Base-by-base conservation (phyloP, 495 filamentous ascomycete species). In the Hyaloscypha hepaticicola region DNA sequence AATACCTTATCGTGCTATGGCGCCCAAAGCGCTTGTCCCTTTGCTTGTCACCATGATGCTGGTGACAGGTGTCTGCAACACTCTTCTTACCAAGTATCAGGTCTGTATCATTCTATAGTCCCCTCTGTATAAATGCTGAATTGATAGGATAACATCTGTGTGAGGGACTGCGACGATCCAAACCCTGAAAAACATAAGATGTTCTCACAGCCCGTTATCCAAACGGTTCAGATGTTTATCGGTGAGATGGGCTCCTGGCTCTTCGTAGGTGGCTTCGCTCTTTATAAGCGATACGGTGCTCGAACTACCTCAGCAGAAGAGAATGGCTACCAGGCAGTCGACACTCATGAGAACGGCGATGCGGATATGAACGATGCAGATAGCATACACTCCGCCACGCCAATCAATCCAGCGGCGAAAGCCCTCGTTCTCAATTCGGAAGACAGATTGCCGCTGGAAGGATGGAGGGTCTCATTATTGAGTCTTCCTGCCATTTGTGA, bases 171-270 rank as follows among this genome's bases (percentile, higher is more conserved):
- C 78, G 86, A 92, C 64, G 84, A 88, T 56, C 79, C 84, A 7
- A 77, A 96, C 74, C 86, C 86, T n/a, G 83, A 78, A 31, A 84
- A 87, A 58, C 84, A 86, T 25, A 67, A 80, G 33, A 79, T 80
- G 68, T 98, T 99, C 76, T 91, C 96, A 73, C 96, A 98, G 74
- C 95, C 95, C 16, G 94, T 99, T 31, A 88, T 98, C 65, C 95
- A 99, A 76, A 98, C 95, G 11, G 84, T 88, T 0, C 92, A 95
- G 71, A 97, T 97, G 93, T 97, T 97, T 70, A 79, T 96, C 61
- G 93, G 93, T 57, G 93, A 97, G 73, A 89, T 90, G 83, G 93
- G 91, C 66, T 92, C 90, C 79, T 97, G 92, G 91, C 81, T 96
- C 2, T 87, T 99, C 60, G 82, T 98, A 50, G 84, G 87, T 8